Percentiles rank a stretch among this genome's conserved stretches.
These are phyloP conservation scores for Myxozyma neotropica DNA, from an alignment of 805 yeast genomes.

Conservation along the genomic window DNA sequence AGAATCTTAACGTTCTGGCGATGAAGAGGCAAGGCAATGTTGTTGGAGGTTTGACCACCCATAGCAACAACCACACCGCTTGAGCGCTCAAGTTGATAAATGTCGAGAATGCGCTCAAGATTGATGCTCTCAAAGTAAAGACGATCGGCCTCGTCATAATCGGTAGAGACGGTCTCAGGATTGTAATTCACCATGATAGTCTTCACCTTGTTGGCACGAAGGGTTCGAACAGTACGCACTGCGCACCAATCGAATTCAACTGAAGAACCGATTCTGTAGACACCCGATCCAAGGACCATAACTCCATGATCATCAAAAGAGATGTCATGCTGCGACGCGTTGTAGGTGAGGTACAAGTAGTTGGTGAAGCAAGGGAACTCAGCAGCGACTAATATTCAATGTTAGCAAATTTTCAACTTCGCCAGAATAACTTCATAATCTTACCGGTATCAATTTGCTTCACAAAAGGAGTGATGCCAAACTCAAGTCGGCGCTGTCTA, in stretches of 20 bases:
- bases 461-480: constrained; percentile 86
- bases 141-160: constrained; percentile 97
- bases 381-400: constrained; percentile 63
- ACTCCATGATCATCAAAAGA: constrained; percentile 89
- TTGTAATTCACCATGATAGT: constrained; percentile 97
- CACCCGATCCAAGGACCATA: constrained; percentile 97
- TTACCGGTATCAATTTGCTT: constrained; percentile 90
- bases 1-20: constrained; percentile 92
- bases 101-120: constrained; percentile 90
- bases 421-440: not conserved
- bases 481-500: constrained; percentile 83
- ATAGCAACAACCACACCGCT: constrained; percentile 91
- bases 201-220: constrained; percentile 81
- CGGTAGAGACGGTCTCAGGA: constrained; percentile 99
- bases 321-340: constrained; percentile 85
- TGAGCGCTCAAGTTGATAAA: constrained; percentile 87
- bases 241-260: constrained; percentile 99
- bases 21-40: constrained; percentile 88
- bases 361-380: constrained; percentile 97
- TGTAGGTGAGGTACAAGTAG: constrained; percentile 92
- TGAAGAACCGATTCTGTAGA: constrained; percentile 97
- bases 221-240: constrained; percentile 91
- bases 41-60: constrained; percentile 99
- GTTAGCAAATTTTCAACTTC: not conserved
- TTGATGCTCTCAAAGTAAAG: constrained; percentile 94